Evolutionary conservation across 768 basidiomycete species (phyloP), one percentile per base, ranked within the genome.

Genomic region (Boletellus sp.): DNA sequence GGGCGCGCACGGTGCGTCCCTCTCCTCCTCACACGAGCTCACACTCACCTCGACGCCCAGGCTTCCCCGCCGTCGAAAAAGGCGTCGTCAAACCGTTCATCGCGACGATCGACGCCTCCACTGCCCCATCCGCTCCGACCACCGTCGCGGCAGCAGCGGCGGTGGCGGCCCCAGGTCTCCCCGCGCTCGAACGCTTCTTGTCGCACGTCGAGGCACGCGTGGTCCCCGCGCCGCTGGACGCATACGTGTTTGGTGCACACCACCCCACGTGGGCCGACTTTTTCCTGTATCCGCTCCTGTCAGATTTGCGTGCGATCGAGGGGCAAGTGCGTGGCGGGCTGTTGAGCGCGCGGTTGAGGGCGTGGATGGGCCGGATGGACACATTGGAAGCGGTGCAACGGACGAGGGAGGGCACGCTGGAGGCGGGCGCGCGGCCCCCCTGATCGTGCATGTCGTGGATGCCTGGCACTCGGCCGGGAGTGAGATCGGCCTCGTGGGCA

Each of bases 1-100:
- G 0, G 56, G 56, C 2, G 50, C 56, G 12, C 42, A 69, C 9
- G 65, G 65, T 69, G n/a, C 0, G 57, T 39, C 2, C 16, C 36
- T 17, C 20, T 8, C 16, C 7, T 8, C 28, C 28, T 26, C 24
- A 8, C 8, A 26, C 24, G 4, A 26, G 4, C 24, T 26, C 24
- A 26, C 24, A 8, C 8, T 26, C 24, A 8, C 24, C 24, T 8
- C 24, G 24, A 8, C 28, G 28, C 11, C 4, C 26, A 68, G 66
- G 68, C 2, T 66, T 70, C 23, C 56, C 58, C 6, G 56, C 58
- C 1, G 58, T 70, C 40, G 68, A 70, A 48, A 51, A 49, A 8
- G 66, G 63, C 1, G 63, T 69, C 12, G 68, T 68, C 19, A 68
- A 69, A 33, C 61, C 65, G n/a, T 66, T 63, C 32, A 50, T 68